Base-by-base conservation (phyloP, 2,329 filamentous ascomycete genomes). In the Aureobasidium musti region DNA sequence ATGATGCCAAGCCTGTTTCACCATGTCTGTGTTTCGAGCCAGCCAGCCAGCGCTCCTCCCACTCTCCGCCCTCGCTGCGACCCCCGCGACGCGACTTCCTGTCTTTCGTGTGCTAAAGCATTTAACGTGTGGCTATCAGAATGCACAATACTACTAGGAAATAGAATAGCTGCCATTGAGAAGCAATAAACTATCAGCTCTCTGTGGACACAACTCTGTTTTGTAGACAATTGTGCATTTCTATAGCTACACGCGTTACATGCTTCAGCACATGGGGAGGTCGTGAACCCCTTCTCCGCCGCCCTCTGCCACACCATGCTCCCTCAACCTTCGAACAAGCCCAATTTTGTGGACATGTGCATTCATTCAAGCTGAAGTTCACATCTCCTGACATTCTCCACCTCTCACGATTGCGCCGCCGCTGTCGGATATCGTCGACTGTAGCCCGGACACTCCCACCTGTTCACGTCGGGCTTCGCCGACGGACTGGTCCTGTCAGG, bases 1-100 rank as follows among this genome's bases (percentile, higher is more conserved):
- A 59, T 59, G 23, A 30, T 45, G 54, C 54, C 54, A 59, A 59
- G 53, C 13, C 53, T 28, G 53, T 56, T 56, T 56, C 53, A 56
- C 8, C 50, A 35, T 53, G 49, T 26, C 19, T 21, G 53, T 56
- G 35, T 39, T 39, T 56, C 52, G 52, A 56, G 28, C 52, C 33
- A 35, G 33, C 52, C 33, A 56, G 28, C 52, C 33, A 35, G 33
- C 33, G 33, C 33, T 35, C 19, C 19, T 35, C 33, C 35, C 37
- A 23, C 30, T 37, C 11, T 30, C 49, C 50, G 30, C 50, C 50
- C 26, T 52, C 26, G 45, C 45, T 43, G 47, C 47, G 17, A 6
- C 7, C 47, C 47, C 47, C 47, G 47, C 47, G 47, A 50, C 47
- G 47, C 47, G 47, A 50, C 47, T 50, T n/a, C n/a, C n/a, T n/a